Base-by-base conservation (phyloP, 306 rosid species). In the Amphicarpaea edgeworthii region DNA sequence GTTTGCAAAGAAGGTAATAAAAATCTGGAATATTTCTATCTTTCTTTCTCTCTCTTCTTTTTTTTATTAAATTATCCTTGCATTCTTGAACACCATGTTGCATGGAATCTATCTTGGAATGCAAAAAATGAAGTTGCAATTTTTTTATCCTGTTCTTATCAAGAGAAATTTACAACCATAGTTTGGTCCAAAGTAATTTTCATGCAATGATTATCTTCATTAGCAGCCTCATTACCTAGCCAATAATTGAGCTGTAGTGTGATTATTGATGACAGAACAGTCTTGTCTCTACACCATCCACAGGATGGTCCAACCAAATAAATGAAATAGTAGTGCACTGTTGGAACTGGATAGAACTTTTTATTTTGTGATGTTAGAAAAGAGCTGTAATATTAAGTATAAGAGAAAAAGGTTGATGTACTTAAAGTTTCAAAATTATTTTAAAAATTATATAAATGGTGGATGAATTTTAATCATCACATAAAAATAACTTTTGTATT, bases 1-100 rank as follows among this genome's bases (percentile, higher is more conserved):
- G 62, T 76, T 81, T 14, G 78, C 17, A 11, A 82, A 87, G 79
- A 82, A 90, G 97, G 98, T 95, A 71, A 23, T 79, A 72, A 45
- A 61, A 49, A 1, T 10, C 54, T 53, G 45, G 21, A 34, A 55
- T n/a, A 57, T 7, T 58, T 20, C 8, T 15, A 0, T 17, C 2
- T 62, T 57, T 28, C 50, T 49, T 60, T 62, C 43, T 50, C 57
- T 75, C 38, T 40, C 34, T 63, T 37, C 38, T n/a, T n/a, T n/a
- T n/a, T n/a, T 51, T 60, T 45, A 28, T 17, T 62, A 9, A 82
- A 43, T 46, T 64, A 24, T 24, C 62, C 62, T 60, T 26, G 23
- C 41, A 75, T 62, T 45, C 58, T 73, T 34, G 47, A 60, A 42
- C 16, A 41, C 20, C 69, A 53, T 62, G 40, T 70, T 30, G 46